Evolutionary conservation across 2,329 filamentous ascomycete genomes (phyloP), one percentile per base, ranked within the genome.

Genomic region (Coniella vitis): DNA sequence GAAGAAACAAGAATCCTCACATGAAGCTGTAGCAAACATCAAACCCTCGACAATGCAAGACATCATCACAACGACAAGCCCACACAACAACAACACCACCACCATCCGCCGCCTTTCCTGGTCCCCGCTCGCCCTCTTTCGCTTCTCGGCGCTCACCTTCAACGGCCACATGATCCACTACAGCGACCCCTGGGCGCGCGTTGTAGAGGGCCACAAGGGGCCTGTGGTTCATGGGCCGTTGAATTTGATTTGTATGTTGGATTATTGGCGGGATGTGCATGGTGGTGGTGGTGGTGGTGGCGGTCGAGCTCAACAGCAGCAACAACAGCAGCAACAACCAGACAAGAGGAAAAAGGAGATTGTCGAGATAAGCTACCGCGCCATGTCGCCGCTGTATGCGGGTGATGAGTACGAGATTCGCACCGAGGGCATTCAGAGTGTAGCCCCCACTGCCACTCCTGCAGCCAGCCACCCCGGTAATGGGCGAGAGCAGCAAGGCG

Each of bases 111-210:
- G 62, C 13, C 46, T 73, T 4, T 57, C 58, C 17, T 75, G 70
- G 71, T 76, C 74, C 0, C 65, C 71, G 0, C 67, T 69, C 0
- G 70, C 68, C 2, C 74, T 95, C 1, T 94, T 93, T 66, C 80
- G 87, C 16, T 95, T 90, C 70, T 90, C 85, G 0, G 87, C 87
- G 0, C 69, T 95, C 36, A 94, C 87, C 0, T 90, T 90, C 70
- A 95, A 95, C 61, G 87, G 81, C 0, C 90, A 95, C 64, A 83
- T 81, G 56, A 94, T 95, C 47, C 90, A 95, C 64, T 84, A 91
- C 57, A 86, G 90, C 60, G 74, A 77, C 20, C 61, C 71, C 12
- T 91, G 86, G 71, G 79, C 80, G 13, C 70, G 71, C 4, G 68
- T 73, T 4, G 70, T 84, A 7, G 84, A 93, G 63, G 81, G 83